phyloP scores from a whole-genome alignment of 2,329 filamentous ascomycete genomes.

The Diaporthe velutina region DNA sequence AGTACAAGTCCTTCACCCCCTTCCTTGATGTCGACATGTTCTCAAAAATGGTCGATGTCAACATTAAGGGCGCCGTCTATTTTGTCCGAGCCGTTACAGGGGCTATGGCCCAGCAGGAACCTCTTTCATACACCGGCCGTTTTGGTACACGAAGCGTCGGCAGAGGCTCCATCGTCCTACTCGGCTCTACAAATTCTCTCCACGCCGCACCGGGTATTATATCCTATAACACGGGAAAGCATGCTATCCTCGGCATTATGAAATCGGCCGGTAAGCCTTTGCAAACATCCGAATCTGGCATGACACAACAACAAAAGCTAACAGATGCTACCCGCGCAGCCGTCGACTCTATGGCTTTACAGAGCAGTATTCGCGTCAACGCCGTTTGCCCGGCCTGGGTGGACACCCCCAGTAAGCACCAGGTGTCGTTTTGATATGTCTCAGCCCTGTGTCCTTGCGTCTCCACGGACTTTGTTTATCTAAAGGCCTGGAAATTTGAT shows the following conservation, averaged over 20 bases:
- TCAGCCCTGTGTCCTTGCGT: too few species aligned
- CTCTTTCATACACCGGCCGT: neutral
- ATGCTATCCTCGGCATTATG: neutral
- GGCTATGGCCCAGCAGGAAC: neutral
- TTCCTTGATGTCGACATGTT: neutral
- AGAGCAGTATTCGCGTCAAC: neutral
- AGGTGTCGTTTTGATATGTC: too few species aligned
- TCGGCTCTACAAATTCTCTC: neutral
- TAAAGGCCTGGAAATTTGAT: too few species aligned
- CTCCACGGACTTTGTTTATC: too few species aligned
- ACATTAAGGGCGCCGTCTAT: neutral
- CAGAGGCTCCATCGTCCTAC: constrained; percentile 19
- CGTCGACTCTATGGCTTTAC: neutral
- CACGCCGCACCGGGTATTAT: neutral
- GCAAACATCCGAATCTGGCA: too few species aligned
- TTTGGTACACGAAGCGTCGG: constrained; percentile 13
- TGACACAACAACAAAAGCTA: neutral
- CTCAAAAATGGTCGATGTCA: neutral
- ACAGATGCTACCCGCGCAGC: neutral
- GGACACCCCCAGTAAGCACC: neutral
- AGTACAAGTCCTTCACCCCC: neutral
- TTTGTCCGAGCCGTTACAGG: neutral
- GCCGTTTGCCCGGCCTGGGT: neutral
- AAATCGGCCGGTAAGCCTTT: neutral
- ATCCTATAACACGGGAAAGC: neutral